Evolutionary conservation across 164 flowering plant genomes (phyloP).

Genomic region (Malania oleifera): DNA sequence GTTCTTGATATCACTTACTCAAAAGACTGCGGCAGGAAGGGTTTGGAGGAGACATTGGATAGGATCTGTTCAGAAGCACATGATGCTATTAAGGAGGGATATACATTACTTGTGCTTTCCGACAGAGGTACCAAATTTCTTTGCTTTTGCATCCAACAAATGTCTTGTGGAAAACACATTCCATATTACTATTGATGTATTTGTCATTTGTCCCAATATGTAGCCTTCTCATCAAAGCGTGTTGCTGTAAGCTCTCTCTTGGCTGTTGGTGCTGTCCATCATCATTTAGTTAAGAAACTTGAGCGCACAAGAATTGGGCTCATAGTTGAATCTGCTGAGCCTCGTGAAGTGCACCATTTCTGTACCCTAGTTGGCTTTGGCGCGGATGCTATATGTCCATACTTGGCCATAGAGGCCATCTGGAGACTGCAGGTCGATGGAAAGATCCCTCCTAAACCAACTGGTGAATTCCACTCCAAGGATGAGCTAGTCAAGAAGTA

Average conservation of each 20-base stretch:
- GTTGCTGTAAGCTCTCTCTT: slow-evolving; percentile 96
- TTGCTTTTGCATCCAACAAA: background rate
- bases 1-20: slow-evolving; percentile 90
- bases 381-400: slow-evolving; percentile 98
- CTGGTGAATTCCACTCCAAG: slow-evolving; percentile 69
- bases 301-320: slow-evolving; percentile 87
- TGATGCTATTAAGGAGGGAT: slow-evolving; percentile 84
- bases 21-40: slow-evolving; percentile 68
- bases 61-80: slow-evolving; percentile 87
- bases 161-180: background rate
- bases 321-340: slow-evolving; percentile 95
- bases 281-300: slow-evolving; percentile 79
- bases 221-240: slow-evolving; percentile 84
- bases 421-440: slow-evolving; percentile 97
- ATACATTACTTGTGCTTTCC: slow-evolving; percentile 79
- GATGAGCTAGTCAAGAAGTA: slow-evolving; percentile 83
- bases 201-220: slow-evolving; percentile 9
- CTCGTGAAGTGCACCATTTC: slow-evolving; percentile 99
- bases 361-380: slow-evolving; percentile 99
- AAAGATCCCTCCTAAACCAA: slow-evolving; percentile 82
- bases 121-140: slow-evolving; percentile 70
- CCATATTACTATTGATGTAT: background rate
- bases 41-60: slow-evolving; percentile 88
- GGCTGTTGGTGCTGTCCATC: slow-evolving; percentile 99
- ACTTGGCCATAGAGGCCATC: slow-evolving; percentile 85